These are phyloP conservation scores for Phyllosticta citriasiana DNA, from an alignment of 2,329 filamentous ascomycete genomes.

Conservation along the genomic window DNA sequence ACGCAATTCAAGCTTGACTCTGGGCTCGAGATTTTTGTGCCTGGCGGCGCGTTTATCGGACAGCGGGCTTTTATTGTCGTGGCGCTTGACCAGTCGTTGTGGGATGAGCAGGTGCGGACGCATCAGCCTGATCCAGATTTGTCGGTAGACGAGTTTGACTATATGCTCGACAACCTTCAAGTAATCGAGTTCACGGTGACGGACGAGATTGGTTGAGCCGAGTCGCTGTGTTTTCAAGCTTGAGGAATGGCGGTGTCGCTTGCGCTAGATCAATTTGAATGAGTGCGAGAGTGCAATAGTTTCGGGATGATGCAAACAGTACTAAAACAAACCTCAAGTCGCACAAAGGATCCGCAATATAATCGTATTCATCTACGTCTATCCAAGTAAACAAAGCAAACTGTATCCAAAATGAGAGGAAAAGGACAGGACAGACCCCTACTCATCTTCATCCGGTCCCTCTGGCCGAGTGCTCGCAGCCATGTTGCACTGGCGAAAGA, in stretches of 20 bases:
- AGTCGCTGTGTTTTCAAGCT: background rate
- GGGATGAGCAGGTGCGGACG: background rate
- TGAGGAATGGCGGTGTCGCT: too few species aligned
- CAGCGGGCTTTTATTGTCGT: background rate
- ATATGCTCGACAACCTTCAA: background rate
- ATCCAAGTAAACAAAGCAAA: too few species aligned
- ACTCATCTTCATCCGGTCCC: conserved; percentile 2
- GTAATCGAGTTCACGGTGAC: background rate
- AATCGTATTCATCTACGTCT: too few species aligned
- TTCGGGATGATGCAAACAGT: too few species aligned
- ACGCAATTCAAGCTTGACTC: background rate
- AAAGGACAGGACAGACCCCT: background rate
- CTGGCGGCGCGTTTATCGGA: background rate
- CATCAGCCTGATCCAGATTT: background rate
- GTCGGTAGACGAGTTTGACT: background rate
- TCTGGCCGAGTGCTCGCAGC: conserved; percentile 42
- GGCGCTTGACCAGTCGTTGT: background rate
- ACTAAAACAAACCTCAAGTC: too few species aligned
- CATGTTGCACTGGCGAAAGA: conserved; percentile 73
- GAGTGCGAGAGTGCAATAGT: too few species aligned
- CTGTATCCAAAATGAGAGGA: background rate
- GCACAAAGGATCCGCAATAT: too few species aligned
- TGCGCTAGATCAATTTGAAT: too few species aligned
- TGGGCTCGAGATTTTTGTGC: background rate
- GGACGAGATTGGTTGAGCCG: background rate